Evolutionary conservation across 805 yeast species (phyloP).

Genomic region (Candida endomychidarum): DNA sequence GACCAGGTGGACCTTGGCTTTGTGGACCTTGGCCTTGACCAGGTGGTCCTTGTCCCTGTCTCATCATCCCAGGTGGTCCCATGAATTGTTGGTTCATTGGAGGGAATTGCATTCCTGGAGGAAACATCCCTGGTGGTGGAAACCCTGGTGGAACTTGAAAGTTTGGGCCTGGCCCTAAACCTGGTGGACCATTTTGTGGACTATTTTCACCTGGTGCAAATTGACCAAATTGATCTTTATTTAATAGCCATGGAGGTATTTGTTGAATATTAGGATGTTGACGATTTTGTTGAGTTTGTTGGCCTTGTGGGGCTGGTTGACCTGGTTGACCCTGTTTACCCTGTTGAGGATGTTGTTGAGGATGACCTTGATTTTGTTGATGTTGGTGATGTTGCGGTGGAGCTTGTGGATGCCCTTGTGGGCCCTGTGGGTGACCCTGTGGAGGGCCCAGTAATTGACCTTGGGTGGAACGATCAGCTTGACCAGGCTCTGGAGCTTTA

Average conservation of each 20-base stretch:
- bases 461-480: too few species aligned
- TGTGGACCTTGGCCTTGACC: constrained; percentile 25
- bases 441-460: too few species aligned
- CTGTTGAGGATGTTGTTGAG: constrained; percentile 2
- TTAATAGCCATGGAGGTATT: constrained; percentile 8
- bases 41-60: too few species aligned
- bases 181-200: constrained; percentile 5
- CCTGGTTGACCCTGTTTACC: too few species aligned
- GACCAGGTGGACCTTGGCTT: constrained; percentile 16
- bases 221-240: constrained; percentile 14
- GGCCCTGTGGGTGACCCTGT: too few species aligned
- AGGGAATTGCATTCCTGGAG: constrained; percentile 14
- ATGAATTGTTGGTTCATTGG: constrained; percentile 17
- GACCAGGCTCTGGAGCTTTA: constrained; percentile 12
- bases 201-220: constrained; percentile 19
- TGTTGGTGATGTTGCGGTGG: constrained; percentile 7
- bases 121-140: constrained; percentile 18
- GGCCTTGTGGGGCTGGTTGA: constrained; percentile 6
- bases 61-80: constrained; percentile 35
- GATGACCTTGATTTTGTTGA: constrained; percentile 8
- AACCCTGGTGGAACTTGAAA: constrained; percentile 15
- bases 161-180: not conserved
- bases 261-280: not conserved
- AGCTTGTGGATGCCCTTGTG: constrained; percentile 6
- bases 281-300: not conserved